Evolutionary conservation across 805 yeast species (phyloP).

Genomic region (Hanseniaspora hatyaiensis): DNA sequence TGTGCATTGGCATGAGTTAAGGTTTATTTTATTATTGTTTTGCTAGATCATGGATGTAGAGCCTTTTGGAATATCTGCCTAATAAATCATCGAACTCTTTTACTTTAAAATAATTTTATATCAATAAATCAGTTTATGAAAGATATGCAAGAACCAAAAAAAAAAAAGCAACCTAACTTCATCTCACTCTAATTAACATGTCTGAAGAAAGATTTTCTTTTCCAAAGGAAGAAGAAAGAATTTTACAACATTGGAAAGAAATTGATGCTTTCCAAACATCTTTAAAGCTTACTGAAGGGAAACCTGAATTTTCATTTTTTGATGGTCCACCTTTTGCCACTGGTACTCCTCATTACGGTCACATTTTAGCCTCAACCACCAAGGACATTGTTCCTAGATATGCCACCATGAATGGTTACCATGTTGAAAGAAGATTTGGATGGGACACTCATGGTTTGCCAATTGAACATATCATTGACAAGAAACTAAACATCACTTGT

Average conservation of each 20-base stretch:
- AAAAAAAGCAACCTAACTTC: no score
- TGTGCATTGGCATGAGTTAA: no score
- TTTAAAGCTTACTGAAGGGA: constrained; percentile 67
- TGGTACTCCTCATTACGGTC: constrained; percentile 98
- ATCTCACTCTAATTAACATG: neutral
- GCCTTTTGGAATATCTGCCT: no score
- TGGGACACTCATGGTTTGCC: constrained; percentile 99
- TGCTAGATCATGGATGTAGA: no score
- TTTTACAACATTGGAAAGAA: constrained; percentile 73
- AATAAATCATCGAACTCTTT: no score
- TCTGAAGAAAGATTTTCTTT: constrained; percentile 44
- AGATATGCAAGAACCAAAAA: no score
- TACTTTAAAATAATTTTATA: no score
- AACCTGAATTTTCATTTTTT: constrained; percentile 81
- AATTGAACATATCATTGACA: constrained; percentile 96
- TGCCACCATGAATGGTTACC: constrained; percentile 94
- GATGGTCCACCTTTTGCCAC: constrained; percentile 99
- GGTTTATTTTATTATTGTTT: no score
- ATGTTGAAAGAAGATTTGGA: constrained; percentile 94
- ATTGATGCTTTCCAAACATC: constrained; percentile 89
- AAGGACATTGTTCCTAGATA: constrained; percentile 96
- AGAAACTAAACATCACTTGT: constrained; percentile 83
- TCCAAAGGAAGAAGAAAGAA: constrained; percentile 80
- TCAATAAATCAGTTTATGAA: no score
- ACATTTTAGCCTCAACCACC: constrained; percentile 88